A percentile compares a stretch with the other conserved stretches of the same genome.
These are phyloP conservation scores for Singerocomus inundabilis DNA, from an alignment of 1,284 basidiomycete genomes.

Conservation along the genomic window DNA sequence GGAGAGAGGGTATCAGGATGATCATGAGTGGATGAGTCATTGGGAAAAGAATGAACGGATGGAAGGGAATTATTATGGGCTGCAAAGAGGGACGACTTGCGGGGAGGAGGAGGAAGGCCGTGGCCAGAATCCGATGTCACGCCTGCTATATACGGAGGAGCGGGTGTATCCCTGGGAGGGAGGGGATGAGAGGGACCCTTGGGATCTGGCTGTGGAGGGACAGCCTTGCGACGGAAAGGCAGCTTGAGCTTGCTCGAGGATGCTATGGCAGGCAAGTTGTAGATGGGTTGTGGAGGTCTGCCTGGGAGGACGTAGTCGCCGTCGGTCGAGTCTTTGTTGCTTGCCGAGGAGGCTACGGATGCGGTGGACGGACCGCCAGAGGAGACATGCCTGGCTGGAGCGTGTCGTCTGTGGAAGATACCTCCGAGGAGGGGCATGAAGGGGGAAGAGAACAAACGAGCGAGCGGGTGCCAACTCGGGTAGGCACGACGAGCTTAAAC, in stretches of 20 bases:
- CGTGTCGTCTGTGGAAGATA: conserved; percentile 26
- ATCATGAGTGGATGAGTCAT: conserved; percentile 25
- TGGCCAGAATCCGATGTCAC: conserved; percentile 40
- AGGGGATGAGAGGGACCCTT: not conserved
- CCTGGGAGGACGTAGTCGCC: conserved; percentile 42
- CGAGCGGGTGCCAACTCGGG: not conserved
- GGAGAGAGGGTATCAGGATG: conserved; percentile 31
- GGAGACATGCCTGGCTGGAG: not conserved
- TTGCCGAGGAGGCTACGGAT: conserved; percentile 30
- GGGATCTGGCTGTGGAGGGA: not conserved
- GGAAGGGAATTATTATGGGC: conserved; percentile 46
- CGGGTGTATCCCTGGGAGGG: conserved; percentile 26
- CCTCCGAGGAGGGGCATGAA: conserved; percentile 33
- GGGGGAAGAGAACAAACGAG: not conserved
- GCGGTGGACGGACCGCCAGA: conserved; percentile 5
- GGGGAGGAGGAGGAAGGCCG: conserved; percentile 46
- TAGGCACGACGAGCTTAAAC: conserved; percentile 13
- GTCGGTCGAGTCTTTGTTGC: conserved; percentile 35
- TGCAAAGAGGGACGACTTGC: conserved; percentile 55
- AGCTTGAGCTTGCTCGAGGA: conserved; percentile 43
- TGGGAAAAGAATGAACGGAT: conserved; percentile 62
- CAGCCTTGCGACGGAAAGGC: conserved; percentile 31
- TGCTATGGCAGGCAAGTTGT: conserved; percentile 26
- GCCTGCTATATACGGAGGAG: conserved; percentile 28
- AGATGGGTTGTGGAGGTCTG: conserved; percentile 33